phyloP scores from a whole-genome alignment of 1,139 yeast genomes.

The Blastobotrys aristatus region DNA sequence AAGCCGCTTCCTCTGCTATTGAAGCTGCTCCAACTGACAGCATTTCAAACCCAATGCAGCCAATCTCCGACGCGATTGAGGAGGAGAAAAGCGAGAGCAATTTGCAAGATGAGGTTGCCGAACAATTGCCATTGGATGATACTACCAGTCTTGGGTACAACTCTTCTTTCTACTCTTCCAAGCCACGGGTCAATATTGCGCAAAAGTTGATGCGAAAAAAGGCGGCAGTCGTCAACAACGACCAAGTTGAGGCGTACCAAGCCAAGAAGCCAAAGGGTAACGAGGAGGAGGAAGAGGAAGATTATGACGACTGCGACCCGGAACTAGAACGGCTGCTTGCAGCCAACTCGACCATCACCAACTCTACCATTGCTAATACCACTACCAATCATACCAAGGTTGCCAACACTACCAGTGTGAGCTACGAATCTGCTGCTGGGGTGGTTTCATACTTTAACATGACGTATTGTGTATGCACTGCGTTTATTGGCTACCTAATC shows the following conservation, averaged over 20 bases:
- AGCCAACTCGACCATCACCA: neutral
- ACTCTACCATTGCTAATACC: neutral
- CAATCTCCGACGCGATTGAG: neutral
- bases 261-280: neutral
- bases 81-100: too few species aligned
- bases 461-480: constrained; percentile 4
- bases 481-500: constrained; percentile 3
- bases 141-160: too few species aligned
- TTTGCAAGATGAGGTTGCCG: too few species aligned
- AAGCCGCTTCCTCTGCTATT: neutral
- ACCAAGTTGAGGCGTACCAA: too few species aligned
- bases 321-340: neutral
- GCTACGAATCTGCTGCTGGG: neutral
- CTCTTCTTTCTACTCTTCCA: too few species aligned
- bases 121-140: too few species aligned
- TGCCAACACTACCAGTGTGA: neutral
- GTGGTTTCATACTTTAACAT: neutral
- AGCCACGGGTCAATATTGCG: too few species aligned
- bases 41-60: neutral
- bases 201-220: too few species aligned
- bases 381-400: neutral
- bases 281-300: constrained; percentile 8
- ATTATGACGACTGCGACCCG: constrained; percentile 4
- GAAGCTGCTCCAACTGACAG: neutral
- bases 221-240: too few species aligned